phyloP scores from a whole-genome alignment of 2,329 filamentous ascomycete species.

The Immersiporthe knoxdaviesiana region DNA sequence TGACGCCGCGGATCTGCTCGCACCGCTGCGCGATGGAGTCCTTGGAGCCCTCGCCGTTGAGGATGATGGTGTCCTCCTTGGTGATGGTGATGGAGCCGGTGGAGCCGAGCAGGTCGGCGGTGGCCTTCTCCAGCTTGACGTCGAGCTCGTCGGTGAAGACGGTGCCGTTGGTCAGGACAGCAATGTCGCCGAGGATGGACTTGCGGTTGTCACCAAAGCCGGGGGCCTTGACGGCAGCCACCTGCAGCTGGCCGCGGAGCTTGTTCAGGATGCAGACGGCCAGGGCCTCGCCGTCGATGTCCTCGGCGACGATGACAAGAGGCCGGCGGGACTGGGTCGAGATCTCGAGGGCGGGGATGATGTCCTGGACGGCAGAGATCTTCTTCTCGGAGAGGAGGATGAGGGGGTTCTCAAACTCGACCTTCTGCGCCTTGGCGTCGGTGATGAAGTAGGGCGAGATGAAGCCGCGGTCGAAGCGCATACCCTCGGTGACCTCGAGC shows the following conservation, averaged over 20 bases:
- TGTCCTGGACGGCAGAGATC: slow-evolving; percentile 98
- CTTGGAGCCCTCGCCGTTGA: slow-evolving; percentile 96
- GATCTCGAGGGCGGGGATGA: slow-evolving; percentile 95
- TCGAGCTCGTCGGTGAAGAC: slow-evolving; percentile 99
- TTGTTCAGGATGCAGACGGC: slow-evolving; percentile 99
- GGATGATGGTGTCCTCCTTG: slow-evolving; percentile 98
- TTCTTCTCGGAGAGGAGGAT: slow-evolving; percentile 99
- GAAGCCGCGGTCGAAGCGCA: slow-evolving; percentile 99
- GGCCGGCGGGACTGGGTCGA: slow-evolving; percentile 94
- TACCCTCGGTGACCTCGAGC: slow-evolving; percentile 98
- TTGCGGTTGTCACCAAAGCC: slow-evolving; percentile 99
- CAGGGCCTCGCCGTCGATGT: slow-evolving; percentile 97
- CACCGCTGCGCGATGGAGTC: slow-evolving; percentile 92
- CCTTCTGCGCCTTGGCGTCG: slow-evolving; percentile 97
- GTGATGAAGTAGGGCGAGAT: slow-evolving; percentile 99
- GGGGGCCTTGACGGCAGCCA: slow-evolving; percentile 97
- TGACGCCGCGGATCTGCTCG: slow-evolving; percentile 98
- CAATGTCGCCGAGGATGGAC: slow-evolving; percentile 97
- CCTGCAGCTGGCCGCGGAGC: slow-evolving; percentile 98
- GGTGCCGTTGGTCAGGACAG: slow-evolving; percentile 91
- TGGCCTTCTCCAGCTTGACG: slow-evolving; percentile 98
- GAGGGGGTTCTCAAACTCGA: slow-evolving; percentile 99
- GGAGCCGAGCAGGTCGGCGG: slow-evolving; percentile 91
- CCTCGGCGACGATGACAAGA: slow-evolving; percentile 97
- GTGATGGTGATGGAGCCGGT: slow-evolving; percentile 99